phyloP scores from a whole-genome alignment of 495 filamentous ascomycete species.

The Podospora bellae-mahoneyi region DNA sequence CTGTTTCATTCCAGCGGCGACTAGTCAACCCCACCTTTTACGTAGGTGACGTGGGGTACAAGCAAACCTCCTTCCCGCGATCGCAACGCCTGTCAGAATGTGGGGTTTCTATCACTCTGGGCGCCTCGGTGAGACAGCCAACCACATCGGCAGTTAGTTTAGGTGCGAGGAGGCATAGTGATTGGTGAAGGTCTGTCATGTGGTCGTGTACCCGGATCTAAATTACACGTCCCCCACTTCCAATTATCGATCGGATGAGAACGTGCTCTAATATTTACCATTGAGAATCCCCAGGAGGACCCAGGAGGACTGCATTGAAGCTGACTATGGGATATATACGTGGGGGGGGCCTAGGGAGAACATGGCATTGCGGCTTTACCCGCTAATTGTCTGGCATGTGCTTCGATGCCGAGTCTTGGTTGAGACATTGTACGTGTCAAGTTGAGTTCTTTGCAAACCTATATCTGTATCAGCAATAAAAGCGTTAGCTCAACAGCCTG shows the following conservation, averaged over 20 bases:
- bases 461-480: not conserved
- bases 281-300: not conserved
- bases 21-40: constrained; percentile 15
- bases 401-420: constrained; percentile 5
- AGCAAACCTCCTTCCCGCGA: not conserved
- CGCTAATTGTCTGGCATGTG: not conserved
- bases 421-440: constrained; percentile 12
- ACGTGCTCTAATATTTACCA: constrained; percentile 11
- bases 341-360: not conserved
- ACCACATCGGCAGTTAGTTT: not conserved
- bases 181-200: constrained; percentile 1
- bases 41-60: constrained; percentile 19
- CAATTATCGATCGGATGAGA: not conserved
- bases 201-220: not conserved
- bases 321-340: not conserved
- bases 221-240: constrained; percentile 1
- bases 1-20: constrained; percentile 5
- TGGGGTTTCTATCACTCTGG: constrained; percentile 8
- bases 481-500: constrained; percentile 2
- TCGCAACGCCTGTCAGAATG: constrained; percentile 1
- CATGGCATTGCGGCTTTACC: not conserved
- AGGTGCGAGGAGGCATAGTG: not conserved
- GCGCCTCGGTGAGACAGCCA: not conserved
- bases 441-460: not conserved
- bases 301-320: not conserved